Percentiles rank a stretch among this genome's conserved stretches.
Evolutionary conservation across 805 yeast species (phyloP).

Genomic region (Candida manassasensis): DNA sequence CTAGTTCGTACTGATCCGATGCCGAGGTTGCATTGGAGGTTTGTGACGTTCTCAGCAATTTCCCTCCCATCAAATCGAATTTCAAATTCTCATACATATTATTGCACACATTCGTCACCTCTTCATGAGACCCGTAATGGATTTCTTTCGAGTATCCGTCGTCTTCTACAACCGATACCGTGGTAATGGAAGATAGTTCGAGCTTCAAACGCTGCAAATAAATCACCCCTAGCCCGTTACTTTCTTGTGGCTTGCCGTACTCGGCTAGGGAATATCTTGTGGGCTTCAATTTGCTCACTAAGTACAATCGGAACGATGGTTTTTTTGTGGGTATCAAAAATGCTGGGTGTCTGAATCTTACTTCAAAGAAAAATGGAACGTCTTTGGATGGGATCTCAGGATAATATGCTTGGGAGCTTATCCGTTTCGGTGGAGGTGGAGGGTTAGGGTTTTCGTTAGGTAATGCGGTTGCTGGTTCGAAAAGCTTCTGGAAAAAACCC

Average conservation of each 20-base stretch:
- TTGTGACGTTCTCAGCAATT: constrained; percentile 20
- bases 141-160: constrained; percentile 18
- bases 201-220: constrained; percentile 39
- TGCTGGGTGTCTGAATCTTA: constrained; percentile 45
- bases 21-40: constrained; percentile 10
- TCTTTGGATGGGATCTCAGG: constrained; percentile 28
- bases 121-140: constrained; percentile 24
- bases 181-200: constrained; percentile 24
- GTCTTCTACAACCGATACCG: constrained; percentile 20
- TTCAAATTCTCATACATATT: constrained; percentile 30
- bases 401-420: constrained; percentile 7
- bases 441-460: constrained; percentile 7
- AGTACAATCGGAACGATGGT: constrained; percentile 30
- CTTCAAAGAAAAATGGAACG: constrained; percentile 43
- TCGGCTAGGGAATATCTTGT: constrained; percentile 23
- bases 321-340: constrained; percentile 41
- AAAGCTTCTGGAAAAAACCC: constrained; percentile 26
- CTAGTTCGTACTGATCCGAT: constrained; percentile 33
- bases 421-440: constrained; percentile 8
- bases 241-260: constrained; percentile 32
- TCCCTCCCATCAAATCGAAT: constrained; percentile 36
- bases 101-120: constrained; percentile 23
- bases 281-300: constrained; percentile 28
- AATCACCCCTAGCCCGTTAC: constrained; percentile 44
- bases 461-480: constrained; percentile 15